phyloP scores from a whole-genome alignment of 2,329 filamentous ascomycete genomes.

The Leptographium procerum region DNA sequence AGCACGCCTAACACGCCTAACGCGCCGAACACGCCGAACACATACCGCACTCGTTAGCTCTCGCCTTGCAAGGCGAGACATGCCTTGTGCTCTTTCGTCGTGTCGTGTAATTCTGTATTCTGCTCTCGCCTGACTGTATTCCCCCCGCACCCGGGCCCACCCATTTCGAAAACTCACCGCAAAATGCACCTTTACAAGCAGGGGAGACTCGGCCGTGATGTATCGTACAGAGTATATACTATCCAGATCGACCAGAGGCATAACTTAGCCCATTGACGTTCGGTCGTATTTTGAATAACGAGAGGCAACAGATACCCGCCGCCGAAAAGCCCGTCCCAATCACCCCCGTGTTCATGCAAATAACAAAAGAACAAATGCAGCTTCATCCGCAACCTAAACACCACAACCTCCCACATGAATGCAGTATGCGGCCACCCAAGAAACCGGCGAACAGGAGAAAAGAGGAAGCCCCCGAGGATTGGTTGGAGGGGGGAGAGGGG shows the following conservation, averaged over 20 bases:
- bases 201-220: not conserved
- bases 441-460: not conserved
- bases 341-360: not conserved
- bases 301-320: not conserved
- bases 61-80: not conserved
- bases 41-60: not conserved
- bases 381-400: slow-evolving; percentile 2
- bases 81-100: not conserved
- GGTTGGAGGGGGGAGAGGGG: not conserved
- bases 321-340: not conserved
- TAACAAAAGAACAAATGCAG: not conserved
- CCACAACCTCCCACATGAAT: slow-evolving; percentile 6
- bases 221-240: not conserved
- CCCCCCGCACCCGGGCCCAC: not conserved
- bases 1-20: too few relatives aligned
- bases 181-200: not conserved
- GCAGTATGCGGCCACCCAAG: slow-evolving; percentile 3
- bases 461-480: not conserved
- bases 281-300: not conserved
- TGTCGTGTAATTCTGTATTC: not conserved
- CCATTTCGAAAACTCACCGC: too few relatives aligned
- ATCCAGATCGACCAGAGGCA: not conserved
- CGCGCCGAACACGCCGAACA: too few relatives aligned
- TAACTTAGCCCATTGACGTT: not conserved
- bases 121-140: not conserved